These are phyloP conservation scores for Arabidopsis hybrid DNA, from an alignment of 441 rosid genomes.

Conservation along the genomic window DNA sequence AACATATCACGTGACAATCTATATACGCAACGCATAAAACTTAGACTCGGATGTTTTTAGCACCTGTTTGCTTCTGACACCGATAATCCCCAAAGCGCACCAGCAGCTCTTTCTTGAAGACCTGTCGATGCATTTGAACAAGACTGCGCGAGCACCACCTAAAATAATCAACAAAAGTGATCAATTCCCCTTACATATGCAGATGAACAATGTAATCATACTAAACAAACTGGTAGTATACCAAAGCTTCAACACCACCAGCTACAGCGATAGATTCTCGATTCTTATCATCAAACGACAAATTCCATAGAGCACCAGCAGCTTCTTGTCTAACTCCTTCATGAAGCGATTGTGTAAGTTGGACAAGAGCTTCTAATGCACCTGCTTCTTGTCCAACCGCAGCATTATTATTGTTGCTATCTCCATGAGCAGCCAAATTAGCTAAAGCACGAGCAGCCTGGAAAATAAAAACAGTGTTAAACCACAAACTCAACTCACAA, in stretches of 20 bases:
- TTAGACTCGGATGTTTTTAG: slow-evolving; percentile 12
- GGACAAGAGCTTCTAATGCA: slow-evolving; percentile 95
- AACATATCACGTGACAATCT: not conserved
- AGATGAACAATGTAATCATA: slow-evolving; percentile 12
- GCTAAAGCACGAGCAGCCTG: slow-evolving; percentile 99
- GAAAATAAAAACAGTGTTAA: slow-evolving; percentile 19
- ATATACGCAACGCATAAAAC: not conserved
- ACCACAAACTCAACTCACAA: slow-evolving; percentile 24
- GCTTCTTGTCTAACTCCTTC: slow-evolving; percentile 99
- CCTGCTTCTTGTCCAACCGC: slow-evolving; percentile 97
- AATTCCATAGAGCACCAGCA: slow-evolving; percentile 98
- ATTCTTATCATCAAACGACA: slow-evolving; percentile 92
- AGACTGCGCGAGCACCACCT: slow-evolving; percentile 93
- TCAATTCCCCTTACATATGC: slow-evolving; percentile 25
- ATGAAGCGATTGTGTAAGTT: slow-evolving; percentile 81
- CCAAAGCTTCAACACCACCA: slow-evolving; percentile 99
- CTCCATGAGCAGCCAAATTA: slow-evolving; percentile 99
- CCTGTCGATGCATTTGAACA: slow-evolving; percentile 90
- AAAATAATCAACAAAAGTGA: slow-evolving; percentile 37
- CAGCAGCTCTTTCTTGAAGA: slow-evolving; percentile 99
- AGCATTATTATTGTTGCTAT: slow-evolving; percentile 89
- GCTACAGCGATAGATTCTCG: slow-evolving; percentile 96
- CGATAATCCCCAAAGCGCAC: slow-evolving; percentile 99
- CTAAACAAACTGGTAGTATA: slow-evolving; percentile 40
- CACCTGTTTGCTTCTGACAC: slow-evolving; percentile 97